These are phyloP conservation scores for Saccharomyces paradoxus DNA, from an alignment of 805 yeast species.

Conservation along the genomic window DNA sequence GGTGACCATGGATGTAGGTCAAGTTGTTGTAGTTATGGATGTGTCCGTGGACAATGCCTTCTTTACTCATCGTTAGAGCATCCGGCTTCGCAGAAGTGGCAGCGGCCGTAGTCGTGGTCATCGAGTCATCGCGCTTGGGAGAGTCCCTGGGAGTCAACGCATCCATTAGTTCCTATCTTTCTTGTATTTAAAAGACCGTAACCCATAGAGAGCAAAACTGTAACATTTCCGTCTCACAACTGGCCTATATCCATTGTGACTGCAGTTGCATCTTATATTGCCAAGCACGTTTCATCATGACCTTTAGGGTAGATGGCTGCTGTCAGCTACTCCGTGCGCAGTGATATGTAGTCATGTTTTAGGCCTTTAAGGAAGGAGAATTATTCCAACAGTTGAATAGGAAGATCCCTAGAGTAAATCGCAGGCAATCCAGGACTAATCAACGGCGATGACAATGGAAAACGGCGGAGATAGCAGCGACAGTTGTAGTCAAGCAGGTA, in stretches of 20 bases:
- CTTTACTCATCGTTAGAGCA: conserved; percentile 10
- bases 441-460: neutral
- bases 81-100: neutral
- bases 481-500: neutral
- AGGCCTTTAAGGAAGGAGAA: neutral
- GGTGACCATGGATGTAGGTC: conserved; percentile 62
- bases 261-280: neutral
- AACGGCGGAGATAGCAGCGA: neutral
- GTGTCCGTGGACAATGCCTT: conserved; percentile 61
- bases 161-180: neutral
- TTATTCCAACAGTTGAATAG: neutral
- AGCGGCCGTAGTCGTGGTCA: neutral
- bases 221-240: neutral
- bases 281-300: neutral
- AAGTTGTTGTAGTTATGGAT: conserved; percentile 54
- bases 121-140: neutral
- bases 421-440: neutral
- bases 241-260: neutral
- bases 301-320: neutral
- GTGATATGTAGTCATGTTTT: neutral
- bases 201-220: neutral
- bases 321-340: neutral
- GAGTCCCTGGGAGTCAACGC: neutral
- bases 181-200: neutral
- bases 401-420: neutral